Evolutionary conservation across 768 basidiomycete genomes (phyloP), one percentile per base, ranked within the genome.

Genomic region (Sarcodon aspratus): DNA sequence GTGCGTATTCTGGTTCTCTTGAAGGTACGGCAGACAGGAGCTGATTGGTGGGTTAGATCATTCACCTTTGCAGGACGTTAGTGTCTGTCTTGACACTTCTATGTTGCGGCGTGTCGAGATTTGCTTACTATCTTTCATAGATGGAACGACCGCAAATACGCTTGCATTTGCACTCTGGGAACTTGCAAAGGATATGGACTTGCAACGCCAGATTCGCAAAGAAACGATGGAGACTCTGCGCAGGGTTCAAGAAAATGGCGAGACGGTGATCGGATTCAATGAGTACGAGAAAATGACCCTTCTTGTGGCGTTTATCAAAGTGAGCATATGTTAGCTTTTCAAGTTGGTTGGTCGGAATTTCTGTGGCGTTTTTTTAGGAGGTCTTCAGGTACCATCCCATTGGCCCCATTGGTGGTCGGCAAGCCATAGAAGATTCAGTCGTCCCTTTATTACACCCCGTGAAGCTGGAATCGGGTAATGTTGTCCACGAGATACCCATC

Each of bases 241-340:
- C 4, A 47, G 51, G 12, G 54, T 54, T 18, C 35, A 45, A 31
- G 55, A 45, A 17, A 57, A 59, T n/a, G 61, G 60, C 6, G 56
- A 57, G 12, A 40, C 50, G n/a, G 59, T 63, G n/a, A 54, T 67
- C 36, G 52, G 55, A 7, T 54, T 62, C 4, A 48, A 53, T 3
- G 66, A 69, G 46, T 52, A 64, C 11, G 67, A 68, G 35, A 46
- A 54, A n/a, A 63, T 69, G 67, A 15, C 56, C 7, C 60, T 57
- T 40, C 50, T 58, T 13, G 57, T 60, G 31, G 66, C 68, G 8
- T 54, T 54, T 1, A 54, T 67, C 46, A 68, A 69, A 60, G 66
- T 63, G n/a, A 11, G 49, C 50, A 15, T 2, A 32, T 9, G 12
- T 31, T 12, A 6, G 12, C 1, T 17, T 10, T 7, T 40, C 7